Conservation (phyloP, 768 basidiomycete species). For the Scleroderma bovista region DNA sequence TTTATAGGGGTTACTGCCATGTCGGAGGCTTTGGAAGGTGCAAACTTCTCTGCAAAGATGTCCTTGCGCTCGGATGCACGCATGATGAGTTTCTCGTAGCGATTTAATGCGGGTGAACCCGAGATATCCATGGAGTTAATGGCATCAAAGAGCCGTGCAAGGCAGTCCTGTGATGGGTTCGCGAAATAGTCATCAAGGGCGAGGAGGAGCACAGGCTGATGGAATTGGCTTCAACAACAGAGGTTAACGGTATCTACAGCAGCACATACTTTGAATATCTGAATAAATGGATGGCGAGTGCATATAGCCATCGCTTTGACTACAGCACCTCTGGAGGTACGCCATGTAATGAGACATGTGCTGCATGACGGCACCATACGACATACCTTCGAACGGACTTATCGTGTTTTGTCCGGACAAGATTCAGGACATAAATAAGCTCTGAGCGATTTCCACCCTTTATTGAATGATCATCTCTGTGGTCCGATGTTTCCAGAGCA, state of each 20-base stretch:
- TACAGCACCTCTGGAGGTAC: conserved; percentile 67
- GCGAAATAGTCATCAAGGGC: conserved; percentile 94
- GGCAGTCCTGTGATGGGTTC: conserved; percentile 83
- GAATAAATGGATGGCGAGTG: conserved; percentile 89
- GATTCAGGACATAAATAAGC: conserved; percentile 82
- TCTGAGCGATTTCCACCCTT: conserved; percentile 34
- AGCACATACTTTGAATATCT: conserved; percentile 80
- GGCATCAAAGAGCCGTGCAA: conserved; percentile 85
- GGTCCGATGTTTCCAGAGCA: conserved; percentile 52
- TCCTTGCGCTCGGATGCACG: conserved; percentile 89
- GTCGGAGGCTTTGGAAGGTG: conserved; percentile 21
- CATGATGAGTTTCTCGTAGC: conserved; percentile 84
- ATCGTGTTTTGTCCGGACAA: conserved; percentile 90
- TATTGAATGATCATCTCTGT: conserved; percentile 23
- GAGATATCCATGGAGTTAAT: conserved; percentile 88
- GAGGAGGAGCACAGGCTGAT: conserved; percentile 86
- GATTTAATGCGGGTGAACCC: conserved; percentile 70
- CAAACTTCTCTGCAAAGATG: conserved; percentile 83
- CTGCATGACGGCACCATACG: conserved; percentile 2
- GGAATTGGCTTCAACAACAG: conserved; percentile 4
- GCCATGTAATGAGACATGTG: neutral
- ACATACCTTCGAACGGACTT: conserved; percentile 70
- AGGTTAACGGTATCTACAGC: neutral
- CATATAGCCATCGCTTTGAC: conserved; percentile 95
- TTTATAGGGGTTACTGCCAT: neutral